Percentiles rank a stretch among this genome's conserved stretches.
These are phyloP conservation scores for Yarrowia phangngaensis DNA, from an alignment of 805 yeast species.

Conservation along the genomic window DNA sequence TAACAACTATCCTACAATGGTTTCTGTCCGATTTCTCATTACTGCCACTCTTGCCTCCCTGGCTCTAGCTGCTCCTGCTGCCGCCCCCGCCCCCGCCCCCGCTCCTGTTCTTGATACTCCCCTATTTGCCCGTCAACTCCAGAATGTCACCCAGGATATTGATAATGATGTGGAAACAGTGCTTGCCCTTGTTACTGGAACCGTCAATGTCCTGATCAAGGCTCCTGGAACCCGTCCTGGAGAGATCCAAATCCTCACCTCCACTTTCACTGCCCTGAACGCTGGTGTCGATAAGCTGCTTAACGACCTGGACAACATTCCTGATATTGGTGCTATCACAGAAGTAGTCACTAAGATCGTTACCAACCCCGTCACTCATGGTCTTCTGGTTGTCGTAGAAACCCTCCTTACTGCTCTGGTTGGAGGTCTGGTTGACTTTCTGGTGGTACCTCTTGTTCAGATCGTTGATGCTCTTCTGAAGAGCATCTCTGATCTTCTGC, in stretches of 20 bases:
- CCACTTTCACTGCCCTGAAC: conserved; percentile 11
- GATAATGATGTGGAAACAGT: conserved; percentile 14
- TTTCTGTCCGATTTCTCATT: conserved; percentile 7
- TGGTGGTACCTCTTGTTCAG: conserved; percentile 26
- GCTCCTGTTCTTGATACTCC: conserved; percentile 11
- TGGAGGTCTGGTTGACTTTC: conserved; percentile 21
- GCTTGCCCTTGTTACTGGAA: conserved; percentile 5
- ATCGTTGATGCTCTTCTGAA: conserved; percentile 21
- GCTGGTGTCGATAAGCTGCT: conserved; percentile 21
- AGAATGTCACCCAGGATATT: conserved; percentile 9
- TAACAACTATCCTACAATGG: conserved; percentile 17
- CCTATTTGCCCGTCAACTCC: conserved; percentile 8
- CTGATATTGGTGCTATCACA: conserved; percentile 5
- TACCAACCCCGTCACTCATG: conserved; percentile 25
- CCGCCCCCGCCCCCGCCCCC: conserved; percentile 22
- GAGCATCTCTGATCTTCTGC: conserved; percentile 14
- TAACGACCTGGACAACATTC: conserved; percentile 16
- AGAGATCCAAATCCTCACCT: conserved; percentile 6
- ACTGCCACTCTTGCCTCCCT: conserved; percentile 5
- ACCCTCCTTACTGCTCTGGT: conserved; percentile 10
- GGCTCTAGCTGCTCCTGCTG: conserved; percentile 25
- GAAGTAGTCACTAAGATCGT: conserved; percentile 2
- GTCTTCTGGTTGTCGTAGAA: conserved; percentile 20
- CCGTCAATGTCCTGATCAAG: conserved; percentile 21
- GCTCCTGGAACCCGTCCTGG: conserved; percentile 25